phyloP scores from a whole-genome alignment of 306 rosid genomes.

The Cucurbita pepo region DNA sequence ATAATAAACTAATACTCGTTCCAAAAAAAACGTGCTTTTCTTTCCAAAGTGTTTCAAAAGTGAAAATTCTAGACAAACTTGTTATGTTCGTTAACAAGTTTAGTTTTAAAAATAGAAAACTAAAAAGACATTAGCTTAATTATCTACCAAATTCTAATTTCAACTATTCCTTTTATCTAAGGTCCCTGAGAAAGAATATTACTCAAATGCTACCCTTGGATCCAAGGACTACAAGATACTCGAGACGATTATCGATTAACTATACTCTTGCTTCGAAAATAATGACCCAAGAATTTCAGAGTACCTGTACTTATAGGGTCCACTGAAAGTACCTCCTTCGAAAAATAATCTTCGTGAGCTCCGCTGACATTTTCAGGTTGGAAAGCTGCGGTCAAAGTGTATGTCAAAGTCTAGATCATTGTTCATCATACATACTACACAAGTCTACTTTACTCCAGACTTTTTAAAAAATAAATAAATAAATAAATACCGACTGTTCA shows the following conservation, averaged over 20 bases:
- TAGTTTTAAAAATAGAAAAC: not conserved
- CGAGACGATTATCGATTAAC: not conserved
- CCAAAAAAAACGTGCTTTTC: not conserved
- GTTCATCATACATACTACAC: not conserved
- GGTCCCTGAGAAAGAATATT: not conserved
- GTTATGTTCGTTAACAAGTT: not conserved
- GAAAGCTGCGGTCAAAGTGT: conserved; percentile 1
- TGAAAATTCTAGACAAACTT: not conserved
- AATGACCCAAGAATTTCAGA: not conserved
- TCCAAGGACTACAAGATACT: not conserved
- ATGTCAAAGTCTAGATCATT: not conserved
- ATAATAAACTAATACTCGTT: not conserved
- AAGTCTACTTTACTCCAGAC: not conserved
- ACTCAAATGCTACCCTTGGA: not conserved
- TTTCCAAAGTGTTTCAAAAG: not conserved
- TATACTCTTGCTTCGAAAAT: not conserved
- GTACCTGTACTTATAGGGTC: not conserved
- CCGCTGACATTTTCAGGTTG: not conserved
- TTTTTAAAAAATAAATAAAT: not conserved
- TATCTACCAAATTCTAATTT: not conserved
- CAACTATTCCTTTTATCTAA: not conserved
- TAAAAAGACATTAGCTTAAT: not conserved
- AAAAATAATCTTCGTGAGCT: not conserved
- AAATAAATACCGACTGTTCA: not conserved
- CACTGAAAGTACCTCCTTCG: not conserved